These are phyloP conservation scores for Ustilago loliicola DNA, from an alignment of 1,284 basidiomycete species.

Conservation along the genomic window DNA sequence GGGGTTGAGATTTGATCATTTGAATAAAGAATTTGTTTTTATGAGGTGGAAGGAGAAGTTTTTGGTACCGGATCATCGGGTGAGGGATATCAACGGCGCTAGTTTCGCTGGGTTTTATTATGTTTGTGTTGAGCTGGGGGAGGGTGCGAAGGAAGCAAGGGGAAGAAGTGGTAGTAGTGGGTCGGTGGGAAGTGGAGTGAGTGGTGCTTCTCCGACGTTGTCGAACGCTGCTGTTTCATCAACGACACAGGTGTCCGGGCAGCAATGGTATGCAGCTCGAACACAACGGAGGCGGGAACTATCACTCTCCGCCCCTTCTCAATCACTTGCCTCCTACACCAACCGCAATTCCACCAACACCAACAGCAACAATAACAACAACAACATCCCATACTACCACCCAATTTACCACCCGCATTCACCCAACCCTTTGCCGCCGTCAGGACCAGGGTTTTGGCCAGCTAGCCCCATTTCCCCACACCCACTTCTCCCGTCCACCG, in stretches of 20 bases:
- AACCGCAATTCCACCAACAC: not conserved
- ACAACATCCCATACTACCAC: conserved; percentile 23
- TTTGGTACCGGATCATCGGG: conserved; percentile 90
- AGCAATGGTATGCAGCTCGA: conserved; percentile 50
- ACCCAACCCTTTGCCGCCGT: conserved; percentile 16
- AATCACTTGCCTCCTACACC: not conserved
- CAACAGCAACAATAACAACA: conserved; percentile 3
- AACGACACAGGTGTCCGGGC: conserved; percentile 14
- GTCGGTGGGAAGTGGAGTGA: conserved; percentile 19
- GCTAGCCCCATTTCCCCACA: conserved; percentile 34
- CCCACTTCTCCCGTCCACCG: conserved; percentile 9
- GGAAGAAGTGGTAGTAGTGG: conserved; percentile 32
- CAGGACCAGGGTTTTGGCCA: conserved; percentile 45
- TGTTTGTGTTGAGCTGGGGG: conserved; percentile 80
- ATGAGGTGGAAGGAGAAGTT: conserved; percentile 98
- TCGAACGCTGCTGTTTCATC: not conserved
- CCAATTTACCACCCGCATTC: conserved; percentile 39
- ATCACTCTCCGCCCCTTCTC: conserved; percentile 27
- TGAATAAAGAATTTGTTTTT: conserved; percentile 75
- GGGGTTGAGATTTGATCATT: conserved; percentile 55
- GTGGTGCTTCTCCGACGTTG: conserved; percentile 14
- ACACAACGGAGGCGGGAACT: conserved; percentile 39
- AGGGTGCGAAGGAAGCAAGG: conserved; percentile 28
- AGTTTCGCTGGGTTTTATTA: conserved; percentile 89
- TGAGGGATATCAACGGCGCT: conserved; percentile 93